Conservation (phyloP, 2,329 filamentous ascomycete species). For the Exophiala calicioides region DNA sequence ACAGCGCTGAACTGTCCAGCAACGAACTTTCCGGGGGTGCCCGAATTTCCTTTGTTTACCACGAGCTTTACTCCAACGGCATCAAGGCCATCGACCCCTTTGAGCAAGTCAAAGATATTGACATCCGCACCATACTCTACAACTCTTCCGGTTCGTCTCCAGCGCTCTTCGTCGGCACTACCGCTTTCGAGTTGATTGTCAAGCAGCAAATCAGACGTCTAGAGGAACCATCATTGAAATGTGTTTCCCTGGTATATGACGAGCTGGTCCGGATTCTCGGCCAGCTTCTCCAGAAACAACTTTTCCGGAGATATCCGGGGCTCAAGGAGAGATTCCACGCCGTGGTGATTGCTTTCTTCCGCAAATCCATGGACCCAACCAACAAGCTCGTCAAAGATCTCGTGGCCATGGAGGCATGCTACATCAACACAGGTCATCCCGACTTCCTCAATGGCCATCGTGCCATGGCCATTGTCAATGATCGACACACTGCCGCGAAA, state of each 20-base stretch:
- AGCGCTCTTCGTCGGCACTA: constrained; percentile 93
- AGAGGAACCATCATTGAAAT: constrained; percentile 96
- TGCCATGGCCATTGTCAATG: constrained; percentile 97
- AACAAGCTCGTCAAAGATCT: constrained; percentile 95
- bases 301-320: constrained; percentile 89
- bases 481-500: constrained; percentile 77
- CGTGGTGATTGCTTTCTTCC: constrained; percentile 93
- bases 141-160: constrained; percentile 99
- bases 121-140: constrained; percentile 95
- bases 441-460: constrained; percentile 97
- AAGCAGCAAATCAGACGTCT: constrained; percentile 97
- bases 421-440: constrained; percentile 97
- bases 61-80: constrained; percentile 96
- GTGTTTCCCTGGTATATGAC: constrained; percentile 94
- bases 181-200: constrained; percentile 96
- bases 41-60: constrained; percentile 98
- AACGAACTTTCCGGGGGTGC: constrained; percentile 93
- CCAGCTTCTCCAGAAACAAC: constrained; percentile 81
- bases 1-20: constrained; percentile 94
- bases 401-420: constrained; percentile 92
- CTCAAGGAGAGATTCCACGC: constrained; percentile 96
- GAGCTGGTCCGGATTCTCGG: constrained; percentile 93
- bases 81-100: constrained; percentile 98
- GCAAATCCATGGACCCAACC: constrained; percentile 96
- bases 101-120: constrained; percentile 93